phyloP scores from a whole-genome alignment of 495 filamentous ascomycete species.

The Annulohypoxylon moriforme region DNA sequence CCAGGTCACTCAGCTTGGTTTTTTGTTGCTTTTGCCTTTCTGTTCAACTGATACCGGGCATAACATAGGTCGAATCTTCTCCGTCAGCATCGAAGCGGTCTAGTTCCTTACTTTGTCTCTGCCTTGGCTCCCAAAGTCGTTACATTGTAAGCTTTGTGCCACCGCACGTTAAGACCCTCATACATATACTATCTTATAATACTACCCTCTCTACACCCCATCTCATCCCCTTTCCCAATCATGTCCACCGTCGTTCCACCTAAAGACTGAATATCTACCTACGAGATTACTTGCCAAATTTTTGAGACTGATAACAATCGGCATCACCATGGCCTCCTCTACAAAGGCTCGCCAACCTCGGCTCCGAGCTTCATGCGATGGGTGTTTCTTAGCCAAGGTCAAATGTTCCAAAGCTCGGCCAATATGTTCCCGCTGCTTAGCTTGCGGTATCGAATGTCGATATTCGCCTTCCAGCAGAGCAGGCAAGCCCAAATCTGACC shows the following conservation, averaged over 20 bases:
- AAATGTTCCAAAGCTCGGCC: constrained; percentile 64
- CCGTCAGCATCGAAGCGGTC: constrained; percentile 33
- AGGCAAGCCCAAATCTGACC: constrained; percentile 57
- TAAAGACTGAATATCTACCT: constrained; percentile 8
- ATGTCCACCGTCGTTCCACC: constrained; percentile 34
- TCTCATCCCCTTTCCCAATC: constrained; percentile 34
- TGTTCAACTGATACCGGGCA: constrained; percentile 30
- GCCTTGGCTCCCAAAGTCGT: constrained; percentile 16
- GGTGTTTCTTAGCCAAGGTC: constrained; percentile 67
- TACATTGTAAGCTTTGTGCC: constrained; percentile 40
- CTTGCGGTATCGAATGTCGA: constrained; percentile 58
- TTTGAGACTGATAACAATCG: constrained; percentile 14
- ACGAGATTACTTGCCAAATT: constrained; percentile 10
- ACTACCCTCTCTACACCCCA: constrained; percentile 36
- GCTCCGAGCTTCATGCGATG: constrained; percentile 64
- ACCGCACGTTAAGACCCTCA: constrained; percentile 31
- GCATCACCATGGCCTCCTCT: constrained; percentile 49
- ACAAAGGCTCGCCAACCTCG: constrained; percentile 54
- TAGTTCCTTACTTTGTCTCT: constrained; percentile 33
- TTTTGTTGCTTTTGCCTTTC: constrained; percentile 38
- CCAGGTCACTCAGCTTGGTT: constrained; percentile 24
- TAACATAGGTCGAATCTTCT: constrained; percentile 35
- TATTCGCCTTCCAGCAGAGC: constrained; percentile 64
- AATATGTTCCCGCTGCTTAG: constrained; percentile 61
- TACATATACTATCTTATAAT: constrained; percentile 42